These are phyloP conservation scores for Rhizomucor pusillus DNA, from an alignment of 371 early-diverging fungal species.

Conservation along the genomic window DNA sequence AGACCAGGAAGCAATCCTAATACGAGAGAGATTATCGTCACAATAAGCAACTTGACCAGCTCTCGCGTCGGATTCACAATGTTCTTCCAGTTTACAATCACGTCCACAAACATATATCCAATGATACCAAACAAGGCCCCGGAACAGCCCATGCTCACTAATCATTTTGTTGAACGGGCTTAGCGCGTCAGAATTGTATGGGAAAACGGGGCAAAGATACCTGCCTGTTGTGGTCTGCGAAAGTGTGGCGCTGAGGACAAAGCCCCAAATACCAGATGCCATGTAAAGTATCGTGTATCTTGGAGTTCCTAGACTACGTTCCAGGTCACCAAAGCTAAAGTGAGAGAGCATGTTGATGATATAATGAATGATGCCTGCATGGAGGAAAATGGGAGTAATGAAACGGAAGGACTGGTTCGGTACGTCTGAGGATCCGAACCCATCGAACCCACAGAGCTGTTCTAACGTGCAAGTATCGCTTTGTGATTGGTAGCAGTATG, in stretches of 20 bases:
- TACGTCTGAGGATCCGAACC: conserved; percentile 30
- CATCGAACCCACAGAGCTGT: conserved; percentile 55
- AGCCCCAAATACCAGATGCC: conserved; percentile 76
- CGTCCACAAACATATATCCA: conserved; percentile 77
- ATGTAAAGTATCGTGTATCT: conserved; percentile 75
- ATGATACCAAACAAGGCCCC: conserved; percentile 84
- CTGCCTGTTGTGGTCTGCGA: conserved; percentile 49
- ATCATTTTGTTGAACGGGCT: too few relatives aligned
- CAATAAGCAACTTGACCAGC: conserved; percentile 64
- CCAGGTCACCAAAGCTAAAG: conserved; percentile 70
- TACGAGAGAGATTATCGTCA: conserved; percentile 60
- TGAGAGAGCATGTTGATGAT: conserved; percentile 77
- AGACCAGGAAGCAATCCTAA: conserved; percentile 75
- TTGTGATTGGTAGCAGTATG: conserved; percentile 24
- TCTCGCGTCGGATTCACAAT: conserved; percentile 66
- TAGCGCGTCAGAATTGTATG: too few relatives aligned
- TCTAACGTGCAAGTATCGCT: conserved; percentile 44
- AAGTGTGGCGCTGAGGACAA: conserved; percentile 76
- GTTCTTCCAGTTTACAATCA: conserved; percentile 76
- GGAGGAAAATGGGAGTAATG: conserved; percentile 81
- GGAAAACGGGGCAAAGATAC: not conserved
- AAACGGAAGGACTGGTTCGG: conserved; percentile 83
- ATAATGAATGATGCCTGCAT: conserved; percentile 82
- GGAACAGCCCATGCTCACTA: conserved; percentile 78
- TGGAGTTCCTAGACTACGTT: conserved; percentile 72